Evolutionary conservation across 257 asterid species (phyloP).

Genomic region (Cordia subcordata): DNA sequence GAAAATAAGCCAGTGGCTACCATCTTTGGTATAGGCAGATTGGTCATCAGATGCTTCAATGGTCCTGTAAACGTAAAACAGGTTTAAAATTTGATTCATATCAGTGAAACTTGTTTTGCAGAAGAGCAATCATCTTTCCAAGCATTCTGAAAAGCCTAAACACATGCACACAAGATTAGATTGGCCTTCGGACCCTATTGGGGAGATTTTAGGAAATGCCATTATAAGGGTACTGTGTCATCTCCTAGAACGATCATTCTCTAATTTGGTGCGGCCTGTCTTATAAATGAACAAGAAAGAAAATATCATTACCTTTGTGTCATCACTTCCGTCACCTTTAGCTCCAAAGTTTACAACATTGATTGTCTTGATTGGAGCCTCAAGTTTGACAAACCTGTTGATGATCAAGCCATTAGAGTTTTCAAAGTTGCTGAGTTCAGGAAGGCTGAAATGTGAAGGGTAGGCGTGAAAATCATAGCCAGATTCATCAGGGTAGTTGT

Average conservation of each 20-base stretch:
- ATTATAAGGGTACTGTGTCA: too few species aligned
- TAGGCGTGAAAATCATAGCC: constrained; percentile 14
- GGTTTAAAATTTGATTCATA: neutral
- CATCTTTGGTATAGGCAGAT: constrained; percentile 41
- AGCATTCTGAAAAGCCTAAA: constrained; percentile 34
- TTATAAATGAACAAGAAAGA: too few species aligned
- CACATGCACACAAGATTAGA: neutral
- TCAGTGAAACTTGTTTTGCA: constrained; percentile 4
- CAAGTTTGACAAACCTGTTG: neutral
- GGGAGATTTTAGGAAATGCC: too few species aligned
- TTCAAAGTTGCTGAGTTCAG: neutral
- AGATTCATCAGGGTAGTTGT: constrained; percentile 8
- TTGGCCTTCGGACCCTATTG: too few species aligned
- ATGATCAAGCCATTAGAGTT: neutral
- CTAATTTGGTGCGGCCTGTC: too few species aligned
- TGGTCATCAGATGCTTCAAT: constrained; percentile 45
- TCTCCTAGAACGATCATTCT: too few species aligned
- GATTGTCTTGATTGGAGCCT: neutral
- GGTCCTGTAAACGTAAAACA: constrained; percentile 49
- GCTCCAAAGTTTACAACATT: constrained; percentile 29
- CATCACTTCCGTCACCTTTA: constrained; percentile 37
- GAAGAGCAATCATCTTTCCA: constrained; percentile 37
- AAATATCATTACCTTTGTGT: constrained; percentile 18
- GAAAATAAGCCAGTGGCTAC: constrained; percentile 58
- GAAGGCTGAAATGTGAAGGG: constrained; percentile 15